These are phyloP conservation scores for Sesbania bispinosa DNA, from an alignment of 306 rosid genomes.

Conservation along the genomic window DNA sequence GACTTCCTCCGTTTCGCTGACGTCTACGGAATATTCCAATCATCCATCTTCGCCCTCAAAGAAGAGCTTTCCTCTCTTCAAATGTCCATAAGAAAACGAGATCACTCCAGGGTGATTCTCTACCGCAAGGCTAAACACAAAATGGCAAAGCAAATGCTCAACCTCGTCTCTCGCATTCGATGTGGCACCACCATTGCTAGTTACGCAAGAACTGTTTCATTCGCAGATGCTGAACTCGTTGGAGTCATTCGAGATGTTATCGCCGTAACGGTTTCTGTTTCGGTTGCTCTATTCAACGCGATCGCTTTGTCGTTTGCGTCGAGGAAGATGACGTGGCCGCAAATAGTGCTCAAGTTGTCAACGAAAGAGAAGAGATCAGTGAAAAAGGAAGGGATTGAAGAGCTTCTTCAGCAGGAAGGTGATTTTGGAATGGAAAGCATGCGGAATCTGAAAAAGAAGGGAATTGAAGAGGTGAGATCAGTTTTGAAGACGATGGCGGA, in stretches of 20 bases:
- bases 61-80: slow-evolving; percentile 66
- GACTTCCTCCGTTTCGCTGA: slow-evolving; percentile 68
- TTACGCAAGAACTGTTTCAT: too few species aligned
- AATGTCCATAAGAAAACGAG: slow-evolving; percentile 63
- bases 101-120: slow-evolving; percentile 35
- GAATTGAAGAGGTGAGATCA: slow-evolving; percentile 50
- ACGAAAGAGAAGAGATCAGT: slow-evolving; percentile 37
- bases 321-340: slow-evolving; percentile 38
- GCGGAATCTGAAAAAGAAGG: slow-evolving; percentile 47
- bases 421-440: slow-evolving; percentile 14
- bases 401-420: slow-evolving; percentile 30
- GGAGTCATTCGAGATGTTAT: slow-evolving; percentile 50
- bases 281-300: slow-evolving; percentile 55
- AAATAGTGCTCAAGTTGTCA: slow-evolving; percentile 24
- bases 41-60: slow-evolving; percentile 44
- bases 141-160: slow-evolving; percentile 46
- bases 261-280: slow-evolving; percentile 50
- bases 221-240: slow-evolving; percentile 41
- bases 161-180: slow-evolving; percentile 44
- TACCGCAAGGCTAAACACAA: slow-evolving; percentile 47
- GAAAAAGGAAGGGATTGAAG: slow-evolving; percentile 41
- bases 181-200: slow-evolving; percentile 3
- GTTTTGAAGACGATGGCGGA: slow-evolving; percentile 63
- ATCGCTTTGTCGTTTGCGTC: slow-evolving; percentile 43
- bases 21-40: slow-evolving; percentile 68